Base-by-base conservation (phyloP, 371 early-diverging fungal genomes). In the Mortierella sp. region DNA sequence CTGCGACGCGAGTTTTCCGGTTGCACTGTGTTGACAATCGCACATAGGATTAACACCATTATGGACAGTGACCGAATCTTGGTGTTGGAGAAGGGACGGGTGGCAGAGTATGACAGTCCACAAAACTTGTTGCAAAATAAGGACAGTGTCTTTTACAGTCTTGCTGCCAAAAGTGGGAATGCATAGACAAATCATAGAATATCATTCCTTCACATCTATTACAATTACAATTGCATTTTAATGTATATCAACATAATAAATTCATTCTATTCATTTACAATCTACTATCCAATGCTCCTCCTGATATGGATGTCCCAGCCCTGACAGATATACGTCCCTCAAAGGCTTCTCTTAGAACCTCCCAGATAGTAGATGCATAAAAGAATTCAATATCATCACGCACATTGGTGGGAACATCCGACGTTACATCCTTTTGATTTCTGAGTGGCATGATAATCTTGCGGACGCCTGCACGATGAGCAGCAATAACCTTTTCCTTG, bases 401-500 rank as follows among this genome's bases (percentile, higher is more conserved):
- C 9, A 93, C 89, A 53, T 88, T 89, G 3, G 77, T 84, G 7
- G 94, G 96, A 7, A 95, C 91, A 59, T 95, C 94, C 41, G 87
- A 85, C 24, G 86, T 82, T 7, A 91, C 88, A 66, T 90, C 90
- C 64, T 88, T 89, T 38, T 82, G 84, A 64, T 92, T 92, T 13
- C 89, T 76, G n/a, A 79, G 72, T 10, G 92, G 91, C 61, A 92
- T 65, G 52, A 92, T 87, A 45, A 92, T 83, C 68, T 86, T 89
- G 50, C 83, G 85, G 15, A 96, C 88, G 22, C 94, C 94, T 16
- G 92, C 92, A 4, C 95, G 90, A 76, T 95, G 95, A 1, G 96
- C 96, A 2, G 95, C 94, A 16, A 95, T 88, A 22, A 95, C 89
- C 78, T 96, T 96, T 77, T 96, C 96, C 81, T 94, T 94, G 79